phyloP scores from a whole-genome alignment of 306 rosid species.

The Crataegus laevigata region DNA sequence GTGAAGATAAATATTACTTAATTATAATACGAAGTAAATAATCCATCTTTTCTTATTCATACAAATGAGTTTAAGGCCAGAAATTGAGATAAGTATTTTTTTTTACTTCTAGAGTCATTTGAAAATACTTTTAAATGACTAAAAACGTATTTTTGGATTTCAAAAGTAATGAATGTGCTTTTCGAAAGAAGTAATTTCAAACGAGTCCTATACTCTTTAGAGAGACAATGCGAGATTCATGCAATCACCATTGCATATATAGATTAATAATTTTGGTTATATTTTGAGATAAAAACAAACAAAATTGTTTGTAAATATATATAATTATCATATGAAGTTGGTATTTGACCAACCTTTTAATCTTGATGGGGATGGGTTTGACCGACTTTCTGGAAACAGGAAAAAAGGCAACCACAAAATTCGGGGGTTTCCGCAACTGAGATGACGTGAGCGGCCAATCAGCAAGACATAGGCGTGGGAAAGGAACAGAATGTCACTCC shows the following conservation, averaged over 20 bases:
- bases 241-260: neutral
- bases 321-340: neutral
- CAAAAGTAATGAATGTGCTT: too few relatives aligned
- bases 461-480: conserved; percentile 37
- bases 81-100: neutral
- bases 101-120: neutral
- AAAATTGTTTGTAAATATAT: conserved; percentile 1
- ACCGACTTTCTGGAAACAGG: neutral
- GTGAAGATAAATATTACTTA: too few relatives aligned
- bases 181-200: too few relatives aligned
- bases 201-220: too few relatives aligned
- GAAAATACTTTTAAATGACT: too few relatives aligned
- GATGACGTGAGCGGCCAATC: conserved; percentile 40
- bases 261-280: neutral
- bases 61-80: neutral
- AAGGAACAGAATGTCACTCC: conserved; percentile 14
- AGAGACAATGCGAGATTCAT: neutral
- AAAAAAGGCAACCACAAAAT: conserved; percentile 27
- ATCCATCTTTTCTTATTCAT: neutral
- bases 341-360: conserved; percentile 4
- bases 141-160: too few relatives aligned
- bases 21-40: too few relatives aligned
- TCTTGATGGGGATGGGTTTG: neutral
- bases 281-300: neutral
- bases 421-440: conserved; percentile 21